These are phyloP conservation scores for Penicillium angulare DNA, from an alignment of 495 filamentous ascomycete species.

Conservation along the genomic window DNA sequence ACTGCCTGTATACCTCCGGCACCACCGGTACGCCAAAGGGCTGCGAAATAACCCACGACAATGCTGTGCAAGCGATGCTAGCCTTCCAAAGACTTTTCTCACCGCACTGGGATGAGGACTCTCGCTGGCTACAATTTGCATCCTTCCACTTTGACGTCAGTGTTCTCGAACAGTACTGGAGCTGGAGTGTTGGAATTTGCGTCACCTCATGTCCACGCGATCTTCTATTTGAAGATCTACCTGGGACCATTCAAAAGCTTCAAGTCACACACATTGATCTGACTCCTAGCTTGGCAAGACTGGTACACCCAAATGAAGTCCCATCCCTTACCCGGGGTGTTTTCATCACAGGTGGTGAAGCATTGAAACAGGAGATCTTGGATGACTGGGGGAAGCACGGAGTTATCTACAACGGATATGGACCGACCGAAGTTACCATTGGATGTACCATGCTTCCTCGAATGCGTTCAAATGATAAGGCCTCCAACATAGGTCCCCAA, in stretches of 20 bases:
- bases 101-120: slow-evolving; percentile 56
- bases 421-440: slow-evolving; percentile 89
- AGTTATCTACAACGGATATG: slow-evolving; percentile 55
- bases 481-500: slow-evolving; percentile 82
- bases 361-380: slow-evolving; percentile 43
- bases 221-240: slow-evolving; percentile 72
- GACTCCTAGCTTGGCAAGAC: slow-evolving; percentile 44
- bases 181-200: slow-evolving; percentile 79
- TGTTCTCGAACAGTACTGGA: slow-evolving; percentile 86
- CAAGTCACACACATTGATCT: slow-evolving; percentile 82
- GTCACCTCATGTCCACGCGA: slow-evolving; percentile 76
- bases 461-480: slow-evolving; percentile 66
- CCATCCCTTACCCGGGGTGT: slow-evolving; percentile 32
- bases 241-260: slow-evolving; percentile 63
- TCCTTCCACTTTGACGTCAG: slow-evolving; percentile 89
- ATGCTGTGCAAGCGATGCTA: slow-evolving; percentile 36
- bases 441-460: slow-evolving; percentile 72
- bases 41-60: slow-evolving; percentile 64
- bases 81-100: slow-evolving; percentile 42
- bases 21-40: slow-evolving; percentile 98
- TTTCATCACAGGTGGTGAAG: slow-evolving; percentile 45
- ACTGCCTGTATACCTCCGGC: slow-evolving; percentile 94
- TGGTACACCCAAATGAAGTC: slow-evolving; percentile 40
- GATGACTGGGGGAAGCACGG: slow-evolving; percentile 44
- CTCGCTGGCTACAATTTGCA: slow-evolving; percentile 83